Base-by-base conservation (phyloP, 1,139 yeast genomes). In the Insectozyma bohioensis region DNA sequence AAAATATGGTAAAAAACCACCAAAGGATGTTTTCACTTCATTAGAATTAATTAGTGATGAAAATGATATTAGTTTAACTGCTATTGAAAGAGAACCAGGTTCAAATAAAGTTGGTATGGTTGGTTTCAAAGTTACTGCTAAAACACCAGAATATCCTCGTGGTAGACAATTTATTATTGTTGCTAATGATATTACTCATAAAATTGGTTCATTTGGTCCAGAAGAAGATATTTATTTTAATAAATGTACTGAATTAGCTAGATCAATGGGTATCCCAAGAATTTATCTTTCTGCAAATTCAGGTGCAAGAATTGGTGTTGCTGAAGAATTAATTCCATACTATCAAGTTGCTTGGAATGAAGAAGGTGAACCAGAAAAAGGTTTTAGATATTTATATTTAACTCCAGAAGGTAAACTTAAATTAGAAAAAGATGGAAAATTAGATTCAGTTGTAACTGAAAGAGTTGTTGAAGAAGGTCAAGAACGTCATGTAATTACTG, bases 141-240 rank as follows among this genome's bases (percentile, higher is more conserved):
- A 88, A 68, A 92, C 98, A 20, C 97, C 97, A 8, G 98, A 92
- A 62, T 90, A 86, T 61, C 97, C 98, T 45, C 78, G 85, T 49
- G 98, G 98, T 40, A 92, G 98, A 70, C 85, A 85, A 63, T 78
- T 92, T 52, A 76, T 90, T 40, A 75, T 94, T 49, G 85, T 92
- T 58, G 97, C 98, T 34, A 92, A 92, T 56, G 98, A 92, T 61
- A 94, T 92, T 52, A 94, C 98, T 26, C 92, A 75, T 71, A 90
- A 87, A 78, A 92, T 92, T 64, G 98, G 98, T 61, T 92, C 98
- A 1, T 92, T 92, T 53, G 98, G 98, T 49, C 98, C 98, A n/a
- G 83, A 78, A 50, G 98, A 92, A 68, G 98, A 92, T 63, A 70
- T 67, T 39, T 92, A 81, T 69, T 92, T 92, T 73, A 77, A 85